A percentile compares a stretch with the other conserved stretches of the same genome.
phyloP scores from a whole-genome alignment of 2,329 filamentous ascomycete genomes.

The Arachnopeziza araneosa region DNA sequence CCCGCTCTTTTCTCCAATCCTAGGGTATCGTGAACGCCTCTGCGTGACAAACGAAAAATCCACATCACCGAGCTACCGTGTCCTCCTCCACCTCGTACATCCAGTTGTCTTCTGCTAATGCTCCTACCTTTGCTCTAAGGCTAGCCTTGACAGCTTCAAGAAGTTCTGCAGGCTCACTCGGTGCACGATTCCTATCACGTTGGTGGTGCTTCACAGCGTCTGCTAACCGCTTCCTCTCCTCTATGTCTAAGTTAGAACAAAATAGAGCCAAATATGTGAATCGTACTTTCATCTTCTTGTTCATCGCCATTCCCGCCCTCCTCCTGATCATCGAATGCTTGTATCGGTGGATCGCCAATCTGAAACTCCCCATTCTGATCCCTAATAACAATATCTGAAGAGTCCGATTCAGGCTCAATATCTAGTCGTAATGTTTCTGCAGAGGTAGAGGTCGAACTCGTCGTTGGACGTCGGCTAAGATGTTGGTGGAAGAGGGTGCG shows the following conservation, averaged over 20 bases:
- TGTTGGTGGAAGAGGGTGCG: conserved; percentile 57
- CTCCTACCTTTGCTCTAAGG: conserved; percentile 65
- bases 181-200: conserved; percentile 46
- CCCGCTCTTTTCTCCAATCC: conserved; percentile 6
- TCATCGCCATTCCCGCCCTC: conserved; percentile 51
- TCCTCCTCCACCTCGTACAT: conserved; percentile 65
- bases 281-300: conserved; percentile 48
- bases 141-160: conserved; percentile 64
- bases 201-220: conserved; percentile 59
- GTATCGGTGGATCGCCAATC: conserved; percentile 51
- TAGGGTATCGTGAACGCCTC: conserved; percentile 24
- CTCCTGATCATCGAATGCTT: conserved; percentile 43
- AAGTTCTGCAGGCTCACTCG: conserved; percentile 65
- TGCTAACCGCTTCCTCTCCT: conserved; percentile 53
- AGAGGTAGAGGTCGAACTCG: conserved; percentile 35
- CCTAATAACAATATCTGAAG: conserved; percentile 54
- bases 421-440: conserved; percentile 46
- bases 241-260: conserved; percentile 32
- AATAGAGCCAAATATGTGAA: conserved; percentile 25
- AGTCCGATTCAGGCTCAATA: conserved; percentile 38
- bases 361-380: conserved; percentile 59
- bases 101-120: conserved; percentile 79
- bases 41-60: background rate
- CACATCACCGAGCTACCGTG: conserved; percentile 10
- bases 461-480: conserved; percentile 51